Conservation (phyloP, 176 grass and related monocot species). For the Carex scoparia region DNA sequence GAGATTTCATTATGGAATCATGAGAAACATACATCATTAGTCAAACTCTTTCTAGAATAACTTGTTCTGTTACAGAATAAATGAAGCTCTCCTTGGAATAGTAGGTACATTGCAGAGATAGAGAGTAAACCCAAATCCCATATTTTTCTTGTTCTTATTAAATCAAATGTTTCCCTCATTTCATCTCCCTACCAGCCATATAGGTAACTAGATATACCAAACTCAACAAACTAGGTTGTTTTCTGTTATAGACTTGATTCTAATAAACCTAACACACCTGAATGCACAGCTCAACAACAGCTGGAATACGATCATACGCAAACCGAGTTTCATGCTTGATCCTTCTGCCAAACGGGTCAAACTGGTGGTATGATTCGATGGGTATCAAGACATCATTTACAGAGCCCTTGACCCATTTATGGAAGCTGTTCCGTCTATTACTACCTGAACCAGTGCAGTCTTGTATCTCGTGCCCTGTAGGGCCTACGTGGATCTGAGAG, state of each 20-base stretch:
- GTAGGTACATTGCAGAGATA: neutral
- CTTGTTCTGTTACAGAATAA: neutral
- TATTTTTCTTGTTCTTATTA: neutral
- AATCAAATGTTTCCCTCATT: too few species aligned
- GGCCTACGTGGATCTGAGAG: slow-evolving; percentile 73
- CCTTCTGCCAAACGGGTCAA: slow-evolving; percentile 78
- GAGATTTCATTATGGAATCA: neutral
- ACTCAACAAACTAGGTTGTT: neutral
- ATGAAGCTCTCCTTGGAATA: neutral
- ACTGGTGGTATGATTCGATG: slow-evolving; percentile 82
- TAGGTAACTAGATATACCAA: neutral
- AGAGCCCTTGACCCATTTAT: slow-evolving; percentile 76
- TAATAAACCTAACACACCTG: neutral
- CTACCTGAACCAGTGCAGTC: slow-evolving; percentile 71
- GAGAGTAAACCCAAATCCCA: neutral
- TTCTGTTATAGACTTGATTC: neutral
- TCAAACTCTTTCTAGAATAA: neutral
- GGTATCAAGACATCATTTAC: slow-evolving; percentile 74
- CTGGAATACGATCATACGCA: slow-evolving; percentile 74
- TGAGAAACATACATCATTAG: neutral
- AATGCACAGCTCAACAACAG: slow-evolving; percentile 84
- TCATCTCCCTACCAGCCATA: too few species aligned
- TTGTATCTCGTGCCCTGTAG: slow-evolving; percentile 69
- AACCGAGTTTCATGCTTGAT: slow-evolving; percentile 93
- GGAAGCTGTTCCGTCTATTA: slow-evolving; percentile 55